Evolutionary conservation across 2,329 filamentous ascomycete species (phyloP).

Genomic region (Diplodia intermedia): DNA sequence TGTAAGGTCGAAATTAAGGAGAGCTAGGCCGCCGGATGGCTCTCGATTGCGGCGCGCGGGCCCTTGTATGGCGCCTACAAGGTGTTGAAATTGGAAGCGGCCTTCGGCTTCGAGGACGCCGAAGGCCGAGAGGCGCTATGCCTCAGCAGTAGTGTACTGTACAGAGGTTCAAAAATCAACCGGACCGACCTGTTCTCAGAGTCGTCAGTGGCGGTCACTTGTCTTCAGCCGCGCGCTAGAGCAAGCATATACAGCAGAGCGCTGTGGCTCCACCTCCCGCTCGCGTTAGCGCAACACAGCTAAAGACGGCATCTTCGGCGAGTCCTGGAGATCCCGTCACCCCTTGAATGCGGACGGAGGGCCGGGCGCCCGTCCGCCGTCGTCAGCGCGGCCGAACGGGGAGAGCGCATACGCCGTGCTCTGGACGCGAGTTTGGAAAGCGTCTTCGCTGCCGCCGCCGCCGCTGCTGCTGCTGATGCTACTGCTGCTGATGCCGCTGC

Average conservation of each 20-base stretch:
- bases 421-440: background rate
- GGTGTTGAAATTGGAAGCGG: conserved; percentile 22
- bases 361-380: conserved; percentile 2
- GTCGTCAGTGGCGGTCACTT: conserved; percentile 25
- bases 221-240: conserved; percentile 24
- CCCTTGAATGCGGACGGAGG: conserved; percentile 23
- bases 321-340: conserved; percentile 12
- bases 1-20: conserved; percentile 25
- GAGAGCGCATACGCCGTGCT: background rate
- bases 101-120: conserved; percentile 10
- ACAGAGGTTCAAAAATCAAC: conserved; percentile 25
- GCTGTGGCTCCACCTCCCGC: conserved; percentile 4
- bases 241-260: conserved; percentile 2
- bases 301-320: conserved; percentile 7
- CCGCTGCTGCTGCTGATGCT: background rate
- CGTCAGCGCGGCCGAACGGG: conserved; percentile 14
- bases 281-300: conserved; percentile 9
- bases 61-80: background rate
- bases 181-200: conserved; percentile 24
- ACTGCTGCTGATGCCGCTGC: too few species aligned
- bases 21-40: conserved; percentile 7
- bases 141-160: conserved; percentile 3
- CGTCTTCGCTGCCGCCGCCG: background rate
- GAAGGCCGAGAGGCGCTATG: conserved; percentile 15
- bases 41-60: conserved; percentile 4